Percentiles rank a stretch among this genome's conserved stretches.
These are phyloP conservation scores for Chytridiales sp. DNA, from an alignment of 371 early-diverging fungal species.

Conservation along the genomic window DNA sequence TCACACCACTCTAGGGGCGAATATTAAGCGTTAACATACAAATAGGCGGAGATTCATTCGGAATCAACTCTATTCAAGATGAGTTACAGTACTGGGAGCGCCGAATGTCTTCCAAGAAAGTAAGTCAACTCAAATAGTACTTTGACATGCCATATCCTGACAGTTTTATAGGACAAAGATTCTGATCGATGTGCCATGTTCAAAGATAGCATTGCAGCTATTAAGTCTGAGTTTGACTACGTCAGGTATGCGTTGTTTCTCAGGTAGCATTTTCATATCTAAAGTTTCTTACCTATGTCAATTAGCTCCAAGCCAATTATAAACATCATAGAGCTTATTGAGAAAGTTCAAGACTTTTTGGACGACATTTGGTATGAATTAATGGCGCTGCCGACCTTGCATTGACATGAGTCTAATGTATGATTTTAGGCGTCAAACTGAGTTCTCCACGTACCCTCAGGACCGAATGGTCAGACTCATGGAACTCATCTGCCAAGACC, in stretches of 20 bases:
- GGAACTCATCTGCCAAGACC: slow-evolving; percentile 28
- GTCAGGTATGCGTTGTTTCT: slow-evolving; percentile 18
- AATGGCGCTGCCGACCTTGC: not conserved
- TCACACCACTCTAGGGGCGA: no score
- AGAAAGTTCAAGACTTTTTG: slow-evolving; percentile 41
- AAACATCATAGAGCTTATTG: slow-evolving; percentile 34
- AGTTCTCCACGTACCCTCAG: slow-evolving; percentile 33
- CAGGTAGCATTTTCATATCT: not conserved
- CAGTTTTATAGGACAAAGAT: slow-evolving; percentile 20
- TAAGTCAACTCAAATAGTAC: not conserved
- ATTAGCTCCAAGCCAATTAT: slow-evolving; percentile 18
- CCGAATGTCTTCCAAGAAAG: slow-evolving; percentile 2
- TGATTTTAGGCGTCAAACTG: slow-evolving; percentile 39
- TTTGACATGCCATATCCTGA: no score
- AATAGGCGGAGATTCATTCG: no score
- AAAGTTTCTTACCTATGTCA: not conserved
- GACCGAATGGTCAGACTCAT: slow-evolving; percentile 42
- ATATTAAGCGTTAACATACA: no score
- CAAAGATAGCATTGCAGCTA: slow-evolving; percentile 11
- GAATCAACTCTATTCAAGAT: not conserved
- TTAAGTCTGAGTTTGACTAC: slow-evolving; percentile 12
- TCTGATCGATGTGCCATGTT: slow-evolving; percentile 23
- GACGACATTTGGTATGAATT: slow-evolving; percentile 50
- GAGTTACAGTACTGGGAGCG: slow-evolving; percentile 9
- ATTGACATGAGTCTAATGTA: not conserved